Evolutionary conservation across 73 alveolate species (phyloP), one percentile per base, ranked within the genome.

Genomic region (Paramecium biaurelia): DNA sequence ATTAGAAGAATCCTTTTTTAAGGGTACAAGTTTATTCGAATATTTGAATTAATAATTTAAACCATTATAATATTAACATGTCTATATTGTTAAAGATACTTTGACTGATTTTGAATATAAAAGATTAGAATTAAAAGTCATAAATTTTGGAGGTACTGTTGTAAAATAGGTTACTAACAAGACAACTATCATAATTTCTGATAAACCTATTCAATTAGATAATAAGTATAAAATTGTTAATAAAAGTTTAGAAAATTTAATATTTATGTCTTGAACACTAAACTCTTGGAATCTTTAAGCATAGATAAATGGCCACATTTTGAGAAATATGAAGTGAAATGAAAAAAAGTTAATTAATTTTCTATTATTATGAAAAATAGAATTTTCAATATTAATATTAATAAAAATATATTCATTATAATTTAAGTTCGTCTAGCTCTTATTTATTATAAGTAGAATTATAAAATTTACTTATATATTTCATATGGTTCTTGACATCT

Each of bases 401-500:
- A 53, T 53, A 3, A 53, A n/a, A 45, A 53, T 53, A 18, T 53
- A 53, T 23, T 72, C 86, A 72, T 72, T 72, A 42, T 45, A 79
- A 20, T 79, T 79, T 79, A 23, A 79, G 90, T 63, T 79, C 90
- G 12, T 32, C 90, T 32, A 79, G 56, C 56, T 79, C 90, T 34
- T 79, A 41, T 20, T 42, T 24, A 63, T 79, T 79, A 18, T 42
- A 79, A 43, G 90, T 79, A 23, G 90, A 79, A 24, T 79, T 79
- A 21, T 79, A 79, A 34, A 79, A 79, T 45, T 79, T 79, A 47
- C 90, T 79, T 42, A 79, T 79, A 23, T 79, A 79, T 63, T 79
- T 79, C 12, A 79, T 21, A 43, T 79, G 90, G 56, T 79, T 79
- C 45, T 79, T 79, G 7, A 79, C 90, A 79, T 79, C 90, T 79